Evolutionary conservation across 108 stramenopile genomes (phyloP).

Genomic region (Fragilaria crotonensis): DNA sequence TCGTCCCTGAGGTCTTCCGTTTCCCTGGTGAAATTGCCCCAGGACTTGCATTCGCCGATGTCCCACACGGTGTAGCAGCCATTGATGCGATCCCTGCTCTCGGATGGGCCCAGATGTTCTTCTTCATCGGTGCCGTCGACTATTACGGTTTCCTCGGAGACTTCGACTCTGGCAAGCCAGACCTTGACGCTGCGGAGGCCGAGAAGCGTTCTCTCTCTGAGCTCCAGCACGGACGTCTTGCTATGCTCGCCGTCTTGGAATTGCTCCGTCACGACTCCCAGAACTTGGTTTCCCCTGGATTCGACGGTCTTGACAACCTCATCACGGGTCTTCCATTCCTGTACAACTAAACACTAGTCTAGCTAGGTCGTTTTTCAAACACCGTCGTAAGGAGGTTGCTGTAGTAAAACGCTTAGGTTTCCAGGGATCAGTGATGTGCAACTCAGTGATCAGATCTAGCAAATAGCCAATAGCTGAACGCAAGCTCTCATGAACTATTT

Average conservation of each 20-base stretch:
- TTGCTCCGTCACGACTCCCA: slow-evolving; percentile 23
- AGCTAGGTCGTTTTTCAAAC: no score
- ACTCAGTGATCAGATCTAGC: no score
- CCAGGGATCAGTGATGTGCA: no score
- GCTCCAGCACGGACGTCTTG: slow-evolving; percentile 75
- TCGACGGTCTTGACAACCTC: slow-evolving; percentile 17
- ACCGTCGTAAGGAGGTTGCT: no score
- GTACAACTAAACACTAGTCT: no score
- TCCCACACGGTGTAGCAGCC: slow-evolving; percentile 76
- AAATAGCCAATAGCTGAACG: no score
- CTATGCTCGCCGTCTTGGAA: slow-evolving; percentile 77
- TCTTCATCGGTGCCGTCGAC: slow-evolving; percentile 73
- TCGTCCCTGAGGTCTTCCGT: slow-evolving; percentile 34
- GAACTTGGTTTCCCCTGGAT: slow-evolving; percentile 7
- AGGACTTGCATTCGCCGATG: slow-evolving; percentile 62
- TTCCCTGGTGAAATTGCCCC: slow-evolving; percentile 45
- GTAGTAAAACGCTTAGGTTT: no score
- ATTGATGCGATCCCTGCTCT: slow-evolving; percentile 53
- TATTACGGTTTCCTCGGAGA: slow-evolving; percentile 48
- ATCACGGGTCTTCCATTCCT: slow-evolving; percentile 30
- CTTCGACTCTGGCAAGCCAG: slow-evolving; percentile 46
- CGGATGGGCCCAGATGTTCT: slow-evolving; percentile 74
- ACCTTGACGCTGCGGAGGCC: slow-evolving; percentile 21
- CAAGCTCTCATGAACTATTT: no score
- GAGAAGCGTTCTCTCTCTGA: slow-evolving; percentile 34